phyloP scores from a whole-genome alignment of 2,329 filamentous ascomycete species.

The Xylariaceae sp. region DNA sequence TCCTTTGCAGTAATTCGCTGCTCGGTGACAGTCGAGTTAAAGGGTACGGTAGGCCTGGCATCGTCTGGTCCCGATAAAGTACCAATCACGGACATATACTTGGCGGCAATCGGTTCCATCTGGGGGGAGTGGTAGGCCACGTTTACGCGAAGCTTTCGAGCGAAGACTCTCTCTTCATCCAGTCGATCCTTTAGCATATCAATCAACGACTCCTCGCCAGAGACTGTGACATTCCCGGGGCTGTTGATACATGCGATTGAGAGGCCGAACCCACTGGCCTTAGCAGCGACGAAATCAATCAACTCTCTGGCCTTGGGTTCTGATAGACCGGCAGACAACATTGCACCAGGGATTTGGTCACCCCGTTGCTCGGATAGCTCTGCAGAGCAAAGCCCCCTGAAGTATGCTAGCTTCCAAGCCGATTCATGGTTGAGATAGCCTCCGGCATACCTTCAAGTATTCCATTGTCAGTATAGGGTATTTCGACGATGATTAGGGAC shows the following conservation, averaged over 20 bases:
- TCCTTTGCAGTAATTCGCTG: neutral
- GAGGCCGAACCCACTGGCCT: neutral
- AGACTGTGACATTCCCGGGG: slow-evolving; percentile 19
- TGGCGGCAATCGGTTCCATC: neutral
- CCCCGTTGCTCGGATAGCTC: neutral
- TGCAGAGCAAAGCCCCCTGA: neutral
- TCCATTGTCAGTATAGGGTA: too few species aligned
- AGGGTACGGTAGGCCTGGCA: too few species aligned
- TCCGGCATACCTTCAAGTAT: too few species aligned
- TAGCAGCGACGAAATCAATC: neutral
- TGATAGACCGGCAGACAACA: slow-evolving; percentile 2
- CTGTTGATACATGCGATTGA: slow-evolving; percentile 20
- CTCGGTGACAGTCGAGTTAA: neutral
- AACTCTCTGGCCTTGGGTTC: neutral
- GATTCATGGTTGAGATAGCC: too few species aligned
- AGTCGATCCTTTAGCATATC: slow-evolving; percentile 4
- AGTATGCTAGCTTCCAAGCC: neutral
- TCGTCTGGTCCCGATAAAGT: neutral
- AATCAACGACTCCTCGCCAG: slow-evolving; percentile 15
- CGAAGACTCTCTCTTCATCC: slow-evolving; percentile 12
- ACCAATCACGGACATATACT: neutral
- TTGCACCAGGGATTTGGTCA: slow-evolving; percentile 14
- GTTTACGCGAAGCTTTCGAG: slow-evolving; percentile 12
- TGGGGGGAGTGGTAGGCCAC: slow-evolving; percentile 3
- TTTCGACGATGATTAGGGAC: too few species aligned